phyloP scores from a whole-genome alignment of 768 basidiomycete genomes.

The Xerocomellus amylosporus region DNA sequence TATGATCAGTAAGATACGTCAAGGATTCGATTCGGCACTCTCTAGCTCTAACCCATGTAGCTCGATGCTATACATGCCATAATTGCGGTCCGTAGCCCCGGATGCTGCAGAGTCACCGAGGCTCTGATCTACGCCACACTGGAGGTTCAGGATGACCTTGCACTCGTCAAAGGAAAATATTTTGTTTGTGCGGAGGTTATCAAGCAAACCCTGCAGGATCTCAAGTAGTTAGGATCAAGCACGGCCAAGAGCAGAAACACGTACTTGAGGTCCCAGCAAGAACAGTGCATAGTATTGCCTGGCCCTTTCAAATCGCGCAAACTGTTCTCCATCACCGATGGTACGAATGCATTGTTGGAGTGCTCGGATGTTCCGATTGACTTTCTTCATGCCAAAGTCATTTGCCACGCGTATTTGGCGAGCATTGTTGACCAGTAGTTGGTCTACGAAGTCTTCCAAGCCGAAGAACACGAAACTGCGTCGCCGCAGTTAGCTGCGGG shows the following conservation, averaged over 20 bases:
- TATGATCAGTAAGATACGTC: constrained; percentile 19
- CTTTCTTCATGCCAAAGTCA: constrained; percentile 77
- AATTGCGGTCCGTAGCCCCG: constrained; percentile 64
- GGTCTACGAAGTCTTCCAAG: constrained; percentile 80
- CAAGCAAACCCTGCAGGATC: constrained; percentile 67
- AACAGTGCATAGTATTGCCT: constrained; percentile 84
- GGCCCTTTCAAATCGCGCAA: constrained; percentile 70
- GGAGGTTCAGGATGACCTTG: constrained; percentile 84
- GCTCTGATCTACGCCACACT: constrained; percentile 78
- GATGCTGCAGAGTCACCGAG: constrained; percentile 47
- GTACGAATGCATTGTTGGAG: constrained; percentile 89
- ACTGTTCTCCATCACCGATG: constrained; percentile 56
- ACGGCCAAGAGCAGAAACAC: constrained; percentile 13
- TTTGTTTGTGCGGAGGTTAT: constrained; percentile 58
- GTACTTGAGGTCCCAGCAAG: constrained; percentile 67
- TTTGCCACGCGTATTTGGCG: constrained; percentile 69
- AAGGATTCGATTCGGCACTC: constrained; percentile 37
- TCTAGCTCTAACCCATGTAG: constrained; percentile 76
- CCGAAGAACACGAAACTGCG: constrained; percentile 85
- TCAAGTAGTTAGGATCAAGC: constrained; percentile 1
- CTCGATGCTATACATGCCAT: constrained; percentile 88
- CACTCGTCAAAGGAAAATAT: constrained; percentile 89
- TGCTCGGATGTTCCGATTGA: constrained; percentile 84
- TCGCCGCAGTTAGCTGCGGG: background rate
- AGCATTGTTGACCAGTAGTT: constrained; percentile 73